Conservation (phyloP, 208 protist species). For the Trypanosoma lewisi region DNA sequence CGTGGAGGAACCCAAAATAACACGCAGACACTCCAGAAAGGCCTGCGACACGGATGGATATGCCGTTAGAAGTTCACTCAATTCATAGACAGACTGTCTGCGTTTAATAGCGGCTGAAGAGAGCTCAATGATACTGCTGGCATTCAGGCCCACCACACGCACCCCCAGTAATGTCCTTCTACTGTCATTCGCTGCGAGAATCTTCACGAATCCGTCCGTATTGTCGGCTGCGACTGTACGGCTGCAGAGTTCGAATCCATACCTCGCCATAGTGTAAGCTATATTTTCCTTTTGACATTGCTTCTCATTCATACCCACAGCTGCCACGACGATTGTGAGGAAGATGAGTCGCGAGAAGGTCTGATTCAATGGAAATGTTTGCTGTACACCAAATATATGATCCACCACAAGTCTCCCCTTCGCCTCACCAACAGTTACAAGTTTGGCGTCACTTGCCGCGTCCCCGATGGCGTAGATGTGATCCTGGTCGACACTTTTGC, state of each 20-base stretch:
- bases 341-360: constrained; percentile 52
- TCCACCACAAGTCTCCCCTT: constrained; percentile 63
- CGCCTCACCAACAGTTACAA: constrained; percentile 65
- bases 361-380: constrained; percentile 21
- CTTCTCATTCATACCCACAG: constrained; percentile 71
- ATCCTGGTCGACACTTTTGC: constrained; percentile 35
- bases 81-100: constrained; percentile 52
- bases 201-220: constrained; percentile 79
- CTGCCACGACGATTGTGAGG: constrained; percentile 47
- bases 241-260: constrained; percentile 69
- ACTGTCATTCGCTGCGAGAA: constrained; percentile 65
- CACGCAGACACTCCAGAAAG: constrained; percentile 79
- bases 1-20: constrained; percentile 54
- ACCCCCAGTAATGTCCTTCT: constrained; percentile 60
- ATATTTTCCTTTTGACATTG: constrained; percentile 54
- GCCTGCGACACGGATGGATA: constrained; percentile 81
- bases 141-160: constrained; percentile 57
- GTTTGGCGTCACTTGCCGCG: constrained; percentile 36
- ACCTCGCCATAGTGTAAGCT: constrained; percentile 53
- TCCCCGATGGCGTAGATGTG: constrained; percentile 77
- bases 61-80: constrained; percentile 64
- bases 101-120: constrained; percentile 62
- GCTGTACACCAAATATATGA: constrained; percentile 49
- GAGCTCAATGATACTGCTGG: constrained; percentile 72
- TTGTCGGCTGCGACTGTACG: constrained; percentile 61